Evolutionary conservation across 371 early-diverging fungal species (phyloP).

Genomic region (Mortierella sp.): DNA sequence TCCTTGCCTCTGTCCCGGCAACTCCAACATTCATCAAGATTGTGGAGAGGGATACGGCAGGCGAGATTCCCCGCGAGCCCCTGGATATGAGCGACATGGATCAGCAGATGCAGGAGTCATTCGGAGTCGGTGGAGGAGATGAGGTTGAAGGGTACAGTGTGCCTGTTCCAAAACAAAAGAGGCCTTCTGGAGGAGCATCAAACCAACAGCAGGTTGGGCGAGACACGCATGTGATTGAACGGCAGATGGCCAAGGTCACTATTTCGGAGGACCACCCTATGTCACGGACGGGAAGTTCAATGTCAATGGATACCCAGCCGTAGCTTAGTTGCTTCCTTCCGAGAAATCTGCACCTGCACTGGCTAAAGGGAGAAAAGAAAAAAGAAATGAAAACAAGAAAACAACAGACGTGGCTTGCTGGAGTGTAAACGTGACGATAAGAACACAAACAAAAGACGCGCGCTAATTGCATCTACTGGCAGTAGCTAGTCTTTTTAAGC

Average conservation of each 20-base stretch:
- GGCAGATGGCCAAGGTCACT: constrained; percentile 23
- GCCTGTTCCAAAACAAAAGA: constrained; percentile 16
- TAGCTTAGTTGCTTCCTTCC: not conserved
- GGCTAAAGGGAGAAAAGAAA: not conserved
- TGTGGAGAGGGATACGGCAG: constrained; percentile 33
- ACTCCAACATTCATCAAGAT: constrained; percentile 52
- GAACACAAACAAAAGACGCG: too few species aligned
- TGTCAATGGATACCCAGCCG: constrained; percentile 46
- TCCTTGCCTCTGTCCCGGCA: constrained; percentile 41
- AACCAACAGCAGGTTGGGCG: not conserved
- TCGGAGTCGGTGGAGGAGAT: constrained; percentile 12
- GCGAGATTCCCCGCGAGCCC: constrained; percentile 6
- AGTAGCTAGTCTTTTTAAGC: not conserved
- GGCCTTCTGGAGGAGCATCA: not conserved
- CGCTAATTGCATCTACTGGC: not conserved
- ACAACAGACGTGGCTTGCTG: not conserved
- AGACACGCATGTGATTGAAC: constrained; percentile 20
- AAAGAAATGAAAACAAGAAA: not conserved
- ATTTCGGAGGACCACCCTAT: constrained; percentile 24
- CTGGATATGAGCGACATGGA: constrained; percentile 21
- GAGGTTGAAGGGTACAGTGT: constrained; percentile 47
- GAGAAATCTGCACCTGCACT: not conserved
- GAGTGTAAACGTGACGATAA: too few species aligned
- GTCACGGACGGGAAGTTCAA: constrained; percentile 26
- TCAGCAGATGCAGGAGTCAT: constrained; percentile 28